phyloP scores from a whole-genome alignment of 108 stramenopile species.

The Cyclotella cryptica region DNA sequence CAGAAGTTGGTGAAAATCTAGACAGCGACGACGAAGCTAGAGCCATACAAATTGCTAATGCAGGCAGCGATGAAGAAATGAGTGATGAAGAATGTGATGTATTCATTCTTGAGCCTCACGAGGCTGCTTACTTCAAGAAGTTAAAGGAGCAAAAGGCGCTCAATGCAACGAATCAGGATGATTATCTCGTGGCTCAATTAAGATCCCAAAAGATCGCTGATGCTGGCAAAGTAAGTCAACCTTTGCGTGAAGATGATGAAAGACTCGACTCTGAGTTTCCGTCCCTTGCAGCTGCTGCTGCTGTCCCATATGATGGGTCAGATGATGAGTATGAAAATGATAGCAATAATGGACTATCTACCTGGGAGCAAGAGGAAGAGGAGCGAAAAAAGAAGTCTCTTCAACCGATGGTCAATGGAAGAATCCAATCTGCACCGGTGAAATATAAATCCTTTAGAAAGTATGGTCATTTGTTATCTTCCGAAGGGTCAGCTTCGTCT shows the following conservation, averaged over 20 bases:
- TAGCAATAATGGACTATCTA: background rate
- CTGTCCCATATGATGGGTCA: slow-evolving; percentile 75
- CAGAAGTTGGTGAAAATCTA: slow-evolving; percentile 17
- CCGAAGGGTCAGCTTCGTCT: slow-evolving; percentile 53
- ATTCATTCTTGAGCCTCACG: slow-evolving; percentile 69
- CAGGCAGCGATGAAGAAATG: slow-evolving; percentile 57
- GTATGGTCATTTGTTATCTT: slow-evolving; percentile 51
- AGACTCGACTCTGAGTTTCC: slow-evolving; percentile 79
- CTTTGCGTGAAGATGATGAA: slow-evolving; percentile 29
- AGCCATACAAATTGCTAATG: slow-evolving; percentile 39
- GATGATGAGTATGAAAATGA: slow-evolving; percentile 57
- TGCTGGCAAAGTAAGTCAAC: background rate
- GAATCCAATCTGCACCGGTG: slow-evolving; percentile 38
- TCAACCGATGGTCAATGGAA: slow-evolving; percentile 53
- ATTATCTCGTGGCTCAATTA: slow-evolving; percentile 16
- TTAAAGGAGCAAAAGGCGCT: slow-evolving; percentile 34
- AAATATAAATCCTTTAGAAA: slow-evolving; percentile 83
- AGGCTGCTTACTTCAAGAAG: slow-evolving; percentile 53
- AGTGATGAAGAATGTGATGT: slow-evolving; percentile 75
- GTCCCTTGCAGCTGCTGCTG: slow-evolving; percentile 66
- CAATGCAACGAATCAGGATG: slow-evolving; percentile 14
- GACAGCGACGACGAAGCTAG: slow-evolving; percentile 44
- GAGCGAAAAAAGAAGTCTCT: slow-evolving; percentile 45
- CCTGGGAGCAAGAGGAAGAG: slow-evolving; percentile 50
- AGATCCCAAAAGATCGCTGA: background rate